Evolutionary conservation across 1,284 basidiomycete genomes (phyloP), one percentile per base, ranked within the genome.

Genomic region (Malassezia yamatoensis): DNA sequence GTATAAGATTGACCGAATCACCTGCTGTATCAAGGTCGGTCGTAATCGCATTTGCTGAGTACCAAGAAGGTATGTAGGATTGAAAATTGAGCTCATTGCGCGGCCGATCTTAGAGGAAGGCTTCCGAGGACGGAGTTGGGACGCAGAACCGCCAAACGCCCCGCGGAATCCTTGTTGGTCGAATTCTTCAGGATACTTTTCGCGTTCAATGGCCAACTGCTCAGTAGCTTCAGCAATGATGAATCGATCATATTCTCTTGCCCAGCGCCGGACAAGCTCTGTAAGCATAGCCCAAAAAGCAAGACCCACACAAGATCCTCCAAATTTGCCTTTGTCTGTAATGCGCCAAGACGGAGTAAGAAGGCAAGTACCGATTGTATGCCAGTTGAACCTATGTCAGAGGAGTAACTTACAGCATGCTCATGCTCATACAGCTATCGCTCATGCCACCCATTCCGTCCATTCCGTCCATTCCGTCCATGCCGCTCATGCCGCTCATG

Each of bases 251-350:
- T 63, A 71, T 34, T 71, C 67, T 40, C 66, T 59, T 15, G 62
- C 63, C 60, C 54, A 63, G 36, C 67, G 49, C 18, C 68, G 63
- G 10, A 67, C 51, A 10, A 58, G 55, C 55, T 71, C 68, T 54
- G 68, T 63, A 18, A 66, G 41, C 48, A 71, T 66, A 32, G 65
- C 63, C 42, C 68, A 61, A 38, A 67, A 46, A 8, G 65, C 67
- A 16, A 71, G 60, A 16, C 68, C 68, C 40, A 69, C 63, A 59
- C 68, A 71, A 5, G 67, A 62, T 16, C 67, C 68, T 16, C 61
- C 68, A 38, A 71, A 67, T 42, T 65, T 61, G 5, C 59, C 68
- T 20, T 54, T 10, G 45, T 53, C 16, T 33, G 38, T 47, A 43
- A 67, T 60, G 51, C 61, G 62, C 68, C 68, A 71, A 13, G 64